These are phyloP conservation scores for Aspergillus sp. DNA, from an alignment of 2,329 filamentous ascomycete genomes.

Conservation along the genomic window DNA sequence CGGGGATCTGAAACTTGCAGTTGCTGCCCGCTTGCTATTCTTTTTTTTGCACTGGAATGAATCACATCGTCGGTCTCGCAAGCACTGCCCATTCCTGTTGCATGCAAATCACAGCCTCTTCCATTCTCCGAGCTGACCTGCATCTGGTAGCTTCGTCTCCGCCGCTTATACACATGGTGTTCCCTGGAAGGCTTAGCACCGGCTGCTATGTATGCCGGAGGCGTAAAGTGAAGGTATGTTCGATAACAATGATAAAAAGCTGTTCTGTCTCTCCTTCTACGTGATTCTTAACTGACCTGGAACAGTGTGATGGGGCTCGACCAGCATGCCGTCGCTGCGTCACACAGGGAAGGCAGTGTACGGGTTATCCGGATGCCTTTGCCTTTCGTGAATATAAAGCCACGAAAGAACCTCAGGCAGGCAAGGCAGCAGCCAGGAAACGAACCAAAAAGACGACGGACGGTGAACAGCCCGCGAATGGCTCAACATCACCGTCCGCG, in stretches of 20 bases:
- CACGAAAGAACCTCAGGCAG: not conserved
- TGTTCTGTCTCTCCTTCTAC: not conserved
- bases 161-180: not conserved
- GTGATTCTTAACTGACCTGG: not conserved
- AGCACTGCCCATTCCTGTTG: not conserved
- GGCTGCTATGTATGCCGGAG: slow-evolving; percentile 8
- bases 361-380: slow-evolving; percentile 4
- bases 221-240: slow-evolving; percentile 9
- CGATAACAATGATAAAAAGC: not conserved
- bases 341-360: not conserved
- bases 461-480: not conserved
- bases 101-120: not conserved
- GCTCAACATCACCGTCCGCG: not conserved
- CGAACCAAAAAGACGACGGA: not conserved
- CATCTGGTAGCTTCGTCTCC: not conserved
- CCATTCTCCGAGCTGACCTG: not conserved
- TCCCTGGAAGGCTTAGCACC: slow-evolving; percentile 6
- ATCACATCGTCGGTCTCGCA: not conserved
- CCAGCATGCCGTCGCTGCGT: slow-evolving; percentile 1
- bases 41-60: not conserved
- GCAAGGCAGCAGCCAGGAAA: not conserved
- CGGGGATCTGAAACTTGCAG: too few species aligned
- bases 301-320: slow-evolving; percentile 1
- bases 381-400: slow-evolving; percentile 1
- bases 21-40: not conserved